Conservation (phyloP, 140 eudicot species). For the Flaveria floridana region DNA sequence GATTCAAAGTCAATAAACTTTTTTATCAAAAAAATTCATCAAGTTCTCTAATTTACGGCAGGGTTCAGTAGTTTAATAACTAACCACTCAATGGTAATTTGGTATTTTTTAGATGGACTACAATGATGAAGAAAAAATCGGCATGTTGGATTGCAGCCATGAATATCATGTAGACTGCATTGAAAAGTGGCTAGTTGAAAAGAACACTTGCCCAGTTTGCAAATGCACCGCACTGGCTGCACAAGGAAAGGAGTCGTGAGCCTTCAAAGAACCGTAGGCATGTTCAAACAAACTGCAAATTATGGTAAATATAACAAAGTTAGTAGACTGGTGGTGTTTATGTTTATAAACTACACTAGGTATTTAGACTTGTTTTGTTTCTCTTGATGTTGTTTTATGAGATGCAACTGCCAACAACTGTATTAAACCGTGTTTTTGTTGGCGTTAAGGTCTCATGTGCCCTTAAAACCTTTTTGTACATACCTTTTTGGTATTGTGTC, state of each 20-base stretch:
- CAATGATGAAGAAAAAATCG: slow-evolving; percentile 55
- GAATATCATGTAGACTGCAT: slow-evolving; percentile 82
- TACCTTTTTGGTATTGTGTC: slow-evolving; percentile 31
- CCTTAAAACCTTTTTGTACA: slow-evolving; percentile 38
- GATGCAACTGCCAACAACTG: slow-evolving; percentile 38
- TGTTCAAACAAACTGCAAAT: slow-evolving; percentile 34
- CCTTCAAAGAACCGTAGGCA: slow-evolving; percentile 30
- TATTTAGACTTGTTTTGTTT: slow-evolving; percentile 33
- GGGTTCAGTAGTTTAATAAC: not conserved
- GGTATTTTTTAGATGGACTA: slow-evolving; percentile 58
- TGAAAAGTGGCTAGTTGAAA: slow-evolving; percentile 71
- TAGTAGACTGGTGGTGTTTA: slow-evolving; percentile 36
- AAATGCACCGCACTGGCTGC: slow-evolving; percentile 62
- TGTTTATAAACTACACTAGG: slow-evolving; percentile 33
- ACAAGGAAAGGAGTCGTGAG: slow-evolving; percentile 26
- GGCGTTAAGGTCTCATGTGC: slow-evolving; percentile 21
- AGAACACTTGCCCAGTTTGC: slow-evolving; percentile 90
- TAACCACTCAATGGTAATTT: not conserved
- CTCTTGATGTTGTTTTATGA: slow-evolving; percentile 32
- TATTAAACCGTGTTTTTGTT: slow-evolving; percentile 30
- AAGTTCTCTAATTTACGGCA: not conserved
- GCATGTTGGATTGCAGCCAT: slow-evolving; percentile 73
- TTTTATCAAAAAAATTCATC: not conserved
- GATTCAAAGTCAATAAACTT: not conserved
- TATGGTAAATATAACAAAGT: slow-evolving; percentile 40